Evolutionary conservation across 129 eudicot species (phyloP).

Genomic region (Flaveria bidentis): DNA sequence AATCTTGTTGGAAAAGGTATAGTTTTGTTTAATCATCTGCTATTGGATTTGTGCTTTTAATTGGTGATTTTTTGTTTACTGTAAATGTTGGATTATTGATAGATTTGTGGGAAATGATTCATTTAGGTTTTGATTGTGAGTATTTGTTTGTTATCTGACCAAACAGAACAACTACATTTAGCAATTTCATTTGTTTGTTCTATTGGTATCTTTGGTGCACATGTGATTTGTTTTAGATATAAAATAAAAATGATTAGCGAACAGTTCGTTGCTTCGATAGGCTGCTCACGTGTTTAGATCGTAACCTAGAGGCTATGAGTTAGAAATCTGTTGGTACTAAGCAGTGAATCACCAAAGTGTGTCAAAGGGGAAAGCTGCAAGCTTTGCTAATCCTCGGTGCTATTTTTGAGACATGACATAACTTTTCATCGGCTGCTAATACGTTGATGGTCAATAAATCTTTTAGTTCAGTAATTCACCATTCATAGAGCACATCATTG

Average conservation of each 20-base stretch:
- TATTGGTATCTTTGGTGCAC: background rate
- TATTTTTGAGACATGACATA: background rate
- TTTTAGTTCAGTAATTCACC: background rate
- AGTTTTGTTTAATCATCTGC: background rate
- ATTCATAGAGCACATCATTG: background rate
- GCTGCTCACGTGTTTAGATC: too few species aligned
- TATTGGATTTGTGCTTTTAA: conserved; percentile 1
- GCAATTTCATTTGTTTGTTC: background rate
- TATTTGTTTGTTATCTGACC: background rate
- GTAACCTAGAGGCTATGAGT: too few species aligned
- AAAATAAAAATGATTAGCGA: background rate
- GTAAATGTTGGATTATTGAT: background rate
- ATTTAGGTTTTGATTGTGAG: conserved; percentile 3
- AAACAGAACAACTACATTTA: background rate
- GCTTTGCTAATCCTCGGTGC: background rate
- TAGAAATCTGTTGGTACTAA: too few species aligned
- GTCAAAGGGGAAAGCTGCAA: background rate
- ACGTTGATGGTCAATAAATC: background rate
- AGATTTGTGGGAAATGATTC: background rate
- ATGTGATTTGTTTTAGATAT: background rate
- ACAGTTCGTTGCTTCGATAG: background rate
- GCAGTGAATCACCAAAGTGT: background rate
- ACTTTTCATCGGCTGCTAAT: background rate
- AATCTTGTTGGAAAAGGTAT: conserved; percentile 22
- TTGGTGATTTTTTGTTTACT: background rate